Evolutionary conservation across 208 protist species (phyloP), one percentile per base, ranked within the genome.

Genomic region (Leishmania gerbilli): DNA sequence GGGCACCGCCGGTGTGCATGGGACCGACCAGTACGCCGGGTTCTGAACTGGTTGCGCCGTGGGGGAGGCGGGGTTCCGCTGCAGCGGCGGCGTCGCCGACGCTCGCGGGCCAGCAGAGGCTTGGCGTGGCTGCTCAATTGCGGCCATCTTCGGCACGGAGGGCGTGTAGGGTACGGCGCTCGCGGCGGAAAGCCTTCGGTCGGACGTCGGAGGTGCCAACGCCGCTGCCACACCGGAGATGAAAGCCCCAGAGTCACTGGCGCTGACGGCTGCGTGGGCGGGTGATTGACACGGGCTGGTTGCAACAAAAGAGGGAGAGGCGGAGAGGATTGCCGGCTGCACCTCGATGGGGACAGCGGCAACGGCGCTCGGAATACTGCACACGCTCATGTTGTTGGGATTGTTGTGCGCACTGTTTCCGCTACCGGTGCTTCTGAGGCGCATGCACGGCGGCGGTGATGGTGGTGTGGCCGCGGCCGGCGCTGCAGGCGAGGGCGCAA

Each of bases 341-440:
- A 85, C 77, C 27, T 64, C 82, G 53, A 85, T 81, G 45, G 82
- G 82, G 5, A 85, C 27, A 21, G 82, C 82, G 24, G 82, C 76
- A 13, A 85, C 62, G 27, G 79, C 58, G 13, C 82, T 67, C 11
- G 74, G 24, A 8, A 37, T 53, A 47, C 62, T 8, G 64, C 76
- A 9, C n/a, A 0, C 13, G 62, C 62, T 40, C 62, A 9, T 40
- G 42, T 13, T 74, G 68, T n/a, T 51, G 68, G 11, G 62, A 40
- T 21, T 17, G 13, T 2, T 40, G 31, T 17, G 31, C 31, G 31
- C 62, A 31, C 7, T 40, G 62, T 7, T 68, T 68, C 9, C 62
- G 31, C 42, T 42, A 8, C 62, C 17, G 62, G 17, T 40, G 76
- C 64, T 42, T 45, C 76, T n/a, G 34, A 76, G 72, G 34, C 72